These are phyloP conservation scores for Ceratocystis cubensis DNA, from an alignment of 2,329 filamentous ascomycete genomes.

Conservation along the genomic window DNA sequence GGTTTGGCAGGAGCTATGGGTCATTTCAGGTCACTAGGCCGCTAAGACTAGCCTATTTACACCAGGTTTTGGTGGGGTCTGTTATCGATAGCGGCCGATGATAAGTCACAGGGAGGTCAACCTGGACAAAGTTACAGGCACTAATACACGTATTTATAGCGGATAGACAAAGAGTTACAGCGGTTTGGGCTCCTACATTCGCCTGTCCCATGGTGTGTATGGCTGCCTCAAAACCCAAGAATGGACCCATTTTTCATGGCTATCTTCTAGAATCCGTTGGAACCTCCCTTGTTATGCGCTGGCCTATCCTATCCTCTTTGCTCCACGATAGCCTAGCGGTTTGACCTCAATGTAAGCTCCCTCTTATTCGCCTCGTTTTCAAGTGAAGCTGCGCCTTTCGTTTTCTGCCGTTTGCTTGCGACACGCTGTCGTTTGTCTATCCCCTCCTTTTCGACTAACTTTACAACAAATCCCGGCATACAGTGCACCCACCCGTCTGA, in stretches of 20 bases:
- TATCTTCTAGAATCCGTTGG: constrained; percentile 24
- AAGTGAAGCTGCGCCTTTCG: too few relatives aligned
- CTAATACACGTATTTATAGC: not conserved
- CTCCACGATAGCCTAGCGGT: not conserved
- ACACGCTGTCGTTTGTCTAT: not conserved
- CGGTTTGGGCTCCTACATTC: not conserved
- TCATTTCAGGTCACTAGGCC: not conserved
- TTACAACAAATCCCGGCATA: not conserved
- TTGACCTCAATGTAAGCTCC: not conserved
- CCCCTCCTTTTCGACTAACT: too few relatives aligned
- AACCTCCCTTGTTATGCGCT: constrained; percentile 20
- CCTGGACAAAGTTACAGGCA: too few relatives aligned
- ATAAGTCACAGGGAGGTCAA: not conserved
- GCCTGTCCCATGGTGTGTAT: too few relatives aligned
- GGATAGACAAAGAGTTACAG: not conserved
- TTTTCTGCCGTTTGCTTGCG: not conserved
- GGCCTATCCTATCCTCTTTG: not conserved
- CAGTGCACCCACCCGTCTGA: not conserved
- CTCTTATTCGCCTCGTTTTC: too few relatives aligned
- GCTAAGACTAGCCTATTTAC: not conserved
- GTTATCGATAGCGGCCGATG: not conserved
- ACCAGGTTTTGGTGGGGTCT: not conserved
- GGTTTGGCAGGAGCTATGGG: constrained; percentile 3
- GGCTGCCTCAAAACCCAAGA: not conserved
- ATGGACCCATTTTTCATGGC: constrained; percentile 3